Evolutionary conservation across 495 filamentous ascomycete genomes (phyloP), one percentile per base, ranked within the genome.

Genomic region (Aspergillus mulundensis): DNA sequence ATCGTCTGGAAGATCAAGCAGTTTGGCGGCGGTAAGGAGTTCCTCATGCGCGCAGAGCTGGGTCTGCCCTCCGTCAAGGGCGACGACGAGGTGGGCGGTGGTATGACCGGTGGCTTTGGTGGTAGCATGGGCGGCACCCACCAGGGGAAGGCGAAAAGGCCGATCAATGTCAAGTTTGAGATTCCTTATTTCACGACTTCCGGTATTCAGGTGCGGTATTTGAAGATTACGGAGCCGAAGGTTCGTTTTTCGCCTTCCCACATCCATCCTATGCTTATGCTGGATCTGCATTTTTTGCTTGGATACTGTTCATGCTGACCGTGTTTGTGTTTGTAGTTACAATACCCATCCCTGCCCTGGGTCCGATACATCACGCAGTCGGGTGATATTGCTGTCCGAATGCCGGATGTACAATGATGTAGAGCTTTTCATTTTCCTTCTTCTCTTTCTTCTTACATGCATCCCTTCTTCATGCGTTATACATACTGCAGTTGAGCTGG

Each of bases 1-100:
- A 99, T 99, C 58, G 85, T 99, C 58, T 99, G 95, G 95, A 97
- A 97, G 80, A 99, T 99, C 77, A 99, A 99, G 81, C 95, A 99
- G 64, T 99, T 99, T 67, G 95, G 94, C 7, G 95, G 95, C 49
- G 86, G 87, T 59, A 99, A 99, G 73, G 95, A 99, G 66, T 99
- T 99, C 70, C 83, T 99, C 61, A 99, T 99, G 95, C 87, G 94
- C 43, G 95, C 95, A n/a, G 95, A 99, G 72, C 81, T 99, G 15
- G 92, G 92, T 12, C 75, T 97, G 15, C 94, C 95, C 0, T 94
- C 88, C 38, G 95, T 99, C 32, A 88, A 94, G 61, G 95, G 95
- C 49, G 94, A 97, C 60, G 95, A 99, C 65, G 94, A 97, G 72
- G 87, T 87, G 59, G 92, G 92, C 20, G 92, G 92, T 53, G 92